Evolutionary conservation across 192 early-diverging fungal genomes (phyloP).

Genomic region (Gaertneriomyces sp.): DNA sequence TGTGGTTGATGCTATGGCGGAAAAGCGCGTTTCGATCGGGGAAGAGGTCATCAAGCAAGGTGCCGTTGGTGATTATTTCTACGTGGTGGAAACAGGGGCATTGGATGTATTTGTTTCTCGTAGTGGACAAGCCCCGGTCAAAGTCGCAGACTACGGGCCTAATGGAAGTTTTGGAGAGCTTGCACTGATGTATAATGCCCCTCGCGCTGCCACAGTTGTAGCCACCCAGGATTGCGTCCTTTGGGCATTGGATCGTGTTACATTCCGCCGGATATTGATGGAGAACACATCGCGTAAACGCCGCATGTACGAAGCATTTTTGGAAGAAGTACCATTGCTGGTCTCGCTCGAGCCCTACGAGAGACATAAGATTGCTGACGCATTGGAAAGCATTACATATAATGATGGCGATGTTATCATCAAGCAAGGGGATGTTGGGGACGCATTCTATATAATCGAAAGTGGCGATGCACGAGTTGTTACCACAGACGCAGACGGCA

Average conservation of each 20-base stretch:
- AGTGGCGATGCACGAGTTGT: constrained; percentile 79
- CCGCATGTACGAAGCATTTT: constrained; percentile 92
- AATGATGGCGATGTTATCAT: constrained; percentile 80
- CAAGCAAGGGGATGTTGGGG: constrained; percentile 87
- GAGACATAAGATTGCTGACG: constrained; percentile 98
- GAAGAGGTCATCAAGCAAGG: constrained; percentile 90
- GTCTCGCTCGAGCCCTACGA: constrained; percentile 91
- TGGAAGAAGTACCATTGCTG: constrained; percentile 88
- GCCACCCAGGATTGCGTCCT: constrained; percentile 80
- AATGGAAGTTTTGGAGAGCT: constrained; percentile 97
- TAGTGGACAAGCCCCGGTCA: constrained; percentile 57
- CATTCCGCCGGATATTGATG: constrained; percentile 96
- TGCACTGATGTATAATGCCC: constrained; percentile 99
- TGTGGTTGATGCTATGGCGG: constrained; percentile 94
- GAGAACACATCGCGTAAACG: constrained; percentile 94
- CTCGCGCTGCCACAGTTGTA: constrained; percentile 91
- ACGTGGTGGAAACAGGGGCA: constrained; percentile 91
- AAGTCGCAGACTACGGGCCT: constrained; percentile 75
- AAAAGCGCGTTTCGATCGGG: constrained; percentile 68
- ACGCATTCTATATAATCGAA: constrained; percentile 96
- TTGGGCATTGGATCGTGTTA: constrained; percentile 97
- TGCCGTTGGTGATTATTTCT: constrained; percentile 95
- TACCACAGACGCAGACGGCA: constrained; percentile 75
- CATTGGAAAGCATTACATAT: constrained; percentile 88
- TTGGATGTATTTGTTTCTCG: constrained; percentile 87